Percentiles rank a stretch among this genome's conserved stretches.
These are phyloP conservation scores for Didymella segeticola DNA, from an alignment of 2,329 filamentous ascomycete species.

Conservation along the genomic window DNA sequence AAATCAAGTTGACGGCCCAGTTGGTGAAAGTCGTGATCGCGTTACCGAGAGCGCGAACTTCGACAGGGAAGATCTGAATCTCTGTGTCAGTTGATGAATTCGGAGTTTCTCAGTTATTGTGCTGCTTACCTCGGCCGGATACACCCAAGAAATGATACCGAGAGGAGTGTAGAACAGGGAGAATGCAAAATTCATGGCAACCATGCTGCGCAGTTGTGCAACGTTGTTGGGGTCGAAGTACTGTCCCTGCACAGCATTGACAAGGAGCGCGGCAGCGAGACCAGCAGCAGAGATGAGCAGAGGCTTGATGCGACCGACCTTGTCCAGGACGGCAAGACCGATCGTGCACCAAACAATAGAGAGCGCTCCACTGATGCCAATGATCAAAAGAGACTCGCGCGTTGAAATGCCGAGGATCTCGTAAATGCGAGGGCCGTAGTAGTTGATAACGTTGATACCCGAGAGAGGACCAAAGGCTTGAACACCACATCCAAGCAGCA, in stretches of 20 bases:
- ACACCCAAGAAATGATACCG: slow-evolving; percentile 57
- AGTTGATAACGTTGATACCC: slow-evolving; percentile 54
- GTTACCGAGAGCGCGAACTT: slow-evolving; percentile 53
- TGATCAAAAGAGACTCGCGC: slow-evolving; percentile 57
- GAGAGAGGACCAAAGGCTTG: slow-evolving; percentile 59
- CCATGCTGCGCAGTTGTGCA: slow-evolving; percentile 52
- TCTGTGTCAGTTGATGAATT: background rate
- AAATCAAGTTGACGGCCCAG: slow-evolving; percentile 56
- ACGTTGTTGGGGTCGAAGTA: slow-evolving; percentile 46
- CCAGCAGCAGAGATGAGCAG: slow-evolving; percentile 55
- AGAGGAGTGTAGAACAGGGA: slow-evolving; percentile 54
- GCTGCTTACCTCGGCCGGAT: slow-evolving; percentile 48
- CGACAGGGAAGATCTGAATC: slow-evolving; percentile 52
- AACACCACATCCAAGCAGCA: slow-evolving; percentile 57
- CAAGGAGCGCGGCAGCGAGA: slow-evolving; percentile 39
- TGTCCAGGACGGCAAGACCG: slow-evolving; percentile 56
- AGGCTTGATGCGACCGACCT: slow-evolving; percentile 57
- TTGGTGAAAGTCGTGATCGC: slow-evolving; percentile 55
- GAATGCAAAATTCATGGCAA: slow-evolving; percentile 58
- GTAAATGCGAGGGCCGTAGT: slow-evolving; percentile 55
- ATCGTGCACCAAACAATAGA: slow-evolving; percentile 56
- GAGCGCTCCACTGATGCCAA: slow-evolving; percentile 59
- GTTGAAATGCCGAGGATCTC: slow-evolving; percentile 53
- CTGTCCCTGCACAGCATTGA: slow-evolving; percentile 51
- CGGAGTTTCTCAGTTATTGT: background rate